These are phyloP conservation scores for Melampsora americana DNA, from an alignment of 1,284 basidiomycete species.

Conservation along the genomic window DNA sequence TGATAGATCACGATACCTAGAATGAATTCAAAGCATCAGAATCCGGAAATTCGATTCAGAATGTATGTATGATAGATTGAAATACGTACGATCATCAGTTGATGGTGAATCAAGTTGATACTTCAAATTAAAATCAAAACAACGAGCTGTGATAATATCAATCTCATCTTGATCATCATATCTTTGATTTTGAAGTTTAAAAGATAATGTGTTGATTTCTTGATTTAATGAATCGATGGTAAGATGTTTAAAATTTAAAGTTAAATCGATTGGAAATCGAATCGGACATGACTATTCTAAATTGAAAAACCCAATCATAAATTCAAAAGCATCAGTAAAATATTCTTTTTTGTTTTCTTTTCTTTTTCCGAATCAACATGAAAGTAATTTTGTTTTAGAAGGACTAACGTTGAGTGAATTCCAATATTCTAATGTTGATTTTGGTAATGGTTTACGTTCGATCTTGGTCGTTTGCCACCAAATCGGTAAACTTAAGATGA, in stretches of 20 bases:
- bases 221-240: neutral
- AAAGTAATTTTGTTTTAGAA: too few species aligned
- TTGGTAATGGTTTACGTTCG: constrained; percentile 70
- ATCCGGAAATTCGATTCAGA: too few species aligned
- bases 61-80: too few species aligned
- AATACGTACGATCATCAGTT: too few species aligned
- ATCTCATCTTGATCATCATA: constrained; percentile 17
- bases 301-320: too few species aligned
- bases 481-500: constrained; percentile 70
- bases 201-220: constrained; percentile 13
- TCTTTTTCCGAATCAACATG: too few species aligned
- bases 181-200: neutral
- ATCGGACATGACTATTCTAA: constrained; percentile 19
- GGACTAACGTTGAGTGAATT: constrained; percentile 47
- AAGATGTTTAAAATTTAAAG: neutral
- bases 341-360: too few species aligned
- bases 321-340: too few species aligned
- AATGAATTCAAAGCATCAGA: too few species aligned
- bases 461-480: constrained; percentile 90
- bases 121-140: constrained; percentile 24
- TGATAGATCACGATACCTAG: too few species aligned
- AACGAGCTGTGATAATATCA: constrained; percentile 30
- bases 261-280: constrained; percentile 31
- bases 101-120: neutral
- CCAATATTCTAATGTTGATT: constrained; percentile 62